Percentiles rank a stretch among this genome's conserved stretches.
phyloP scores from a whole-genome alignment of 371 early-diverging fungal species.

The Syncephalastrum racemosum region DNA sequence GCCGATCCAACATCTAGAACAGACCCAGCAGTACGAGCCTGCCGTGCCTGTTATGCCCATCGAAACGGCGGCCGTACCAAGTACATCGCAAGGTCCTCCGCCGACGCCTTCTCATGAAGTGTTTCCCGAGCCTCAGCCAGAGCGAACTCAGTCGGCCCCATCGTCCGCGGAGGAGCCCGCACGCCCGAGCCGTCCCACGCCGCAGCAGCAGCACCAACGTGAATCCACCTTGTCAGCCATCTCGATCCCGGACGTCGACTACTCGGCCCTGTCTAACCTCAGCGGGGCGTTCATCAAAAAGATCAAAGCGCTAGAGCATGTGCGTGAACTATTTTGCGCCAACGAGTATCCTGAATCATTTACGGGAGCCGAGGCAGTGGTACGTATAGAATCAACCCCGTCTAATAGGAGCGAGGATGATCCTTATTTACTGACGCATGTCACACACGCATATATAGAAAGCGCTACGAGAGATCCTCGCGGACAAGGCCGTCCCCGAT shows the following conservation, averaged over 20 bases:
- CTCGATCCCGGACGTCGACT: constrained; percentile 8
- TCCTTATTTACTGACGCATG: background rate
- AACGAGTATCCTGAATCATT: constrained; percentile 50
- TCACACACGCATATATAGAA: constrained; percentile 12
- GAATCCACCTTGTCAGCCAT: constrained; percentile 10
- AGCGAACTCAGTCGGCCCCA: background rate
- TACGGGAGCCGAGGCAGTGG: constrained; percentile 48
- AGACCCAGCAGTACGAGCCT: background rate
- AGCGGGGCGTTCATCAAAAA: constrained; percentile 17
- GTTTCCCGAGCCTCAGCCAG: background rate
- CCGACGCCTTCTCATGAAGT: background rate
- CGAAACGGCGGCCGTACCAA: no score
- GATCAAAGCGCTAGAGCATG: constrained; percentile 23
- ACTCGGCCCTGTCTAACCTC: constrained; percentile 21
- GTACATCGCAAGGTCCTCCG: background rate
- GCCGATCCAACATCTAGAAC: background rate
- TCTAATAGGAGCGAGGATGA: background rate
- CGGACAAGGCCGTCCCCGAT: constrained; percentile 25
- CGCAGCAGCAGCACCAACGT: constrained; percentile 3
- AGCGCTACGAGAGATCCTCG: constrained; percentile 17
- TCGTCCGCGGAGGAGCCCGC: background rate
- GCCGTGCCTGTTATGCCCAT: no score
- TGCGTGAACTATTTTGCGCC: constrained; percentile 40
- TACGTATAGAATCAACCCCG: constrained; percentile 18
- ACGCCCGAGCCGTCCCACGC: background rate